phyloP scores from a whole-genome alignment of 2,329 filamentous ascomycete genomes.

The Clonostachys chloroleuca region DNA sequence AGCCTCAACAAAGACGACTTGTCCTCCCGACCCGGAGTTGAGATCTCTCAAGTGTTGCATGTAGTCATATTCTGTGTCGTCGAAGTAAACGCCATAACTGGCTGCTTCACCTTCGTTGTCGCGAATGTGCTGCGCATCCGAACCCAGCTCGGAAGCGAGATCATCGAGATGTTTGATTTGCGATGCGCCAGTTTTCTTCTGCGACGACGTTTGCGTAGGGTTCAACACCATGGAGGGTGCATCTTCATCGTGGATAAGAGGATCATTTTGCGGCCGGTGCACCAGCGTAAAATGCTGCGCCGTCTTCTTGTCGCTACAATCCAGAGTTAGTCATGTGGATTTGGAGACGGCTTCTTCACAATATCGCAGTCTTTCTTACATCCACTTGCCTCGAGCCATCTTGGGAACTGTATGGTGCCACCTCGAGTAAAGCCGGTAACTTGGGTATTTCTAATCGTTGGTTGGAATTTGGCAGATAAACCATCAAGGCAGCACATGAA shows the following conservation, averaged over 20 bases:
- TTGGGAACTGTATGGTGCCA: constrained; percentile 23
- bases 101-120: constrained; percentile 95
- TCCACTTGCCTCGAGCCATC: constrained; percentile 76
- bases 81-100: constrained; percentile 88
- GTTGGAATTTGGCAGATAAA: background rate
- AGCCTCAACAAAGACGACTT: constrained; percentile 81
- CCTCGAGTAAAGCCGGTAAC: background rate
- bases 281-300: constrained; percentile 93
- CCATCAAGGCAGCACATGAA: background rate
- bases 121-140: constrained; percentile 61
- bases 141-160: constrained; percentile 70
- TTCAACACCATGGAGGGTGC: constrained; percentile 91
- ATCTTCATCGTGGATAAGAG: constrained; percentile 86
- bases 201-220: constrained; percentile 34
- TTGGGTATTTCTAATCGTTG: background rate
- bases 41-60: constrained; percentile 98
- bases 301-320: constrained; percentile 75
- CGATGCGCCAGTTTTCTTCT: constrained; percentile 27
- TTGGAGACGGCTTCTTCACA: constrained; percentile 14
- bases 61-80: constrained; percentile 96
- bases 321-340: background rate
- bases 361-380: constrained; percentile 22
- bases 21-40: constrained; percentile 60
- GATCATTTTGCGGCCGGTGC: constrained; percentile 95
- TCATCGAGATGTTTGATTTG: constrained; percentile 69